Base-by-base conservation (phyloP, 306 rosid species). In the Trifolium pratense region DNA sequence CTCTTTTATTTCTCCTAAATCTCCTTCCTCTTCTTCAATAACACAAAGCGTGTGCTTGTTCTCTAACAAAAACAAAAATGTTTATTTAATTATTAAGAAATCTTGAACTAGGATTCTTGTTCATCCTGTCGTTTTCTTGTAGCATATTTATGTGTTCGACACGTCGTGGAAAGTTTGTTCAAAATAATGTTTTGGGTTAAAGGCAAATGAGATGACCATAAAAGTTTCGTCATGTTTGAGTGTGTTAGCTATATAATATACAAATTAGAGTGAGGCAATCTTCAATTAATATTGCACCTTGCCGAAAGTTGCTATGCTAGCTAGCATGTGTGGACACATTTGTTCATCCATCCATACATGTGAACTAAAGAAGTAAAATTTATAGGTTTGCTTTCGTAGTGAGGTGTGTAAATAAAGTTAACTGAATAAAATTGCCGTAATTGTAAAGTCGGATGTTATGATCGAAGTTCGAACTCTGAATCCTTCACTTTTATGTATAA, bases 241-340 rank as follows among this genome's bases (percentile, higher is more conserved):
- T 12, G 1, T 57, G 64, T 15, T 74, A 37, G 9, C 17, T 74
- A 36, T n/a, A 36, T 16, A 25, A 34, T 71, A 45, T 56, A 6
- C 53, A 52, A 71, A 58, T 45, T 45, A 42, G 51, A 63, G 49
- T 48, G 48, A 64, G 1, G 6, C 21, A 55, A 68, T 68, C 25
- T 67, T 68, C 9, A 68, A 73, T 16, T 29, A 29, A 29, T 29
- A 4, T 6, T 36, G 55, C 0, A 25, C 12, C 17, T 31, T 17
- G 67, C 61, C 62, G 77, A 73, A 82, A 78, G 79, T 71, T 15
- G n/a, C 16, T 21, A 31, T 9, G 34, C 32, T 29, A 29, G 32
- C 31, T 21, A 25, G 64, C 39, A 55, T 29, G 29, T 66, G 75
- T 66, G 75, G 70, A 23, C 31, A 52, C 25, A 66, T 66, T 43